A percentile compares a stretch with the other conserved stretches of the same genome.
Evolutionary conservation across 139 green algal species (phyloP).

Genomic region (Chlamydomonas sphaeroides): DNA sequence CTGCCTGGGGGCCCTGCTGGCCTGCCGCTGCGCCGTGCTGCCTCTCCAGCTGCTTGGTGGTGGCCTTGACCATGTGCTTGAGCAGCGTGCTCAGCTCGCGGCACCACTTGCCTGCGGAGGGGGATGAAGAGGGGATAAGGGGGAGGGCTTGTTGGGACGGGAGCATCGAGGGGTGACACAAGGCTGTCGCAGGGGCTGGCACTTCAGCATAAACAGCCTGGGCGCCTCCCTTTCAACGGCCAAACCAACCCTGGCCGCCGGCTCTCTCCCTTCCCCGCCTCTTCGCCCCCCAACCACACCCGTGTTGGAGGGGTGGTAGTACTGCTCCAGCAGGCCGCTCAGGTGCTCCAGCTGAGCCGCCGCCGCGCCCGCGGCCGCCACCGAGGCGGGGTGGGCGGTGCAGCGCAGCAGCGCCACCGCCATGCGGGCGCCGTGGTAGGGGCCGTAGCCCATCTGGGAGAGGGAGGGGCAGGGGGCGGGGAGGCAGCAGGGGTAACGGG

Average conservation of each 20-base stretch:
- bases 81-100: slow-evolving; percentile 60
- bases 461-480: background rate
- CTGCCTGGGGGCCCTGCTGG: background rate
- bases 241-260: too few relatives aligned
- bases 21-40: slow-evolving; percentile 28
- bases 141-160: too few relatives aligned
- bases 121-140: background rate
- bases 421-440: slow-evolving; percentile 15
- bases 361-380: slow-evolving; percentile 17
- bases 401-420: slow-evolving; percentile 37
- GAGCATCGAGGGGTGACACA: too few relatives aligned
- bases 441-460: slow-evolving; percentile 13
- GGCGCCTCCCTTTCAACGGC: too few relatives aligned
- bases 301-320: slow-evolving; percentile 88
- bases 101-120: slow-evolving; percentile 60
- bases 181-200: too few relatives aligned
- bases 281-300: too few relatives aligned
- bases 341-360: slow-evolving; percentile 42
- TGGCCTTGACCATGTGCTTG: slow-evolving; percentile 53
- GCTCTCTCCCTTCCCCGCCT: too few relatives aligned
- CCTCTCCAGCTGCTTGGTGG: slow-evolving; percentile 66
- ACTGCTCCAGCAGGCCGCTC: slow-evolving; percentile 82
- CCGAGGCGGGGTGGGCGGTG: background rate
- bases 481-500: too few relatives aligned
- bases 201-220: too few relatives aligned